Evolutionary conservation across 139 green algal genomes (phyloP), one percentile per base, ranked within the genome.

Genomic region (Chlamydomonas schloesseri): DNA sequence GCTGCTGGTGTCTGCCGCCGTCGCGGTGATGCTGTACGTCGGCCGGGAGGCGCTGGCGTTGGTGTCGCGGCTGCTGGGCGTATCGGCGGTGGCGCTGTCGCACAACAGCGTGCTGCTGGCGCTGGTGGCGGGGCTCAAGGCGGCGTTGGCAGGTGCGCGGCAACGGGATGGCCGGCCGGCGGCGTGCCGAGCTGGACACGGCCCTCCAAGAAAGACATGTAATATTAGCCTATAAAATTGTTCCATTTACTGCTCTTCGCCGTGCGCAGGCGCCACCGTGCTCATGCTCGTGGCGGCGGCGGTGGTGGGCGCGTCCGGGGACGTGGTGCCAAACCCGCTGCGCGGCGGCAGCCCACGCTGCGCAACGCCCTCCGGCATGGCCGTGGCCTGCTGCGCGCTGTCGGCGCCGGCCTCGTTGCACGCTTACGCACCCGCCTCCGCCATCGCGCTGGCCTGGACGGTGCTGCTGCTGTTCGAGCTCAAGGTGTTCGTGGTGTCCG

Each of bases 381-480:
- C 26, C 42, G 78, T 84, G 29, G 33, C 62, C 6, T 84, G 78
- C 65, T 84, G 78, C 65, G 42, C 78, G 29, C 47, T 74, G 14
- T 65, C 78, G 37, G 64, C 78, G 64, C 47, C 64, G 14, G 64
- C 62, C 29, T 29, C 64, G 15, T 37, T 84, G 60, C 78, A 65
- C 78, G 78, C 78, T 64, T 74, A 65, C 37, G 42, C 65, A 65
- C 78, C 78, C 26, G 46, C 46, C 4, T 65, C 65, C 17, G n/a
- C 28, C 64, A 3, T 65, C 10, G 50, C 42, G 2, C 78, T 84
- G 64, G 64, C 37, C 6, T 84, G 78, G 78, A 84, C 78, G 6
- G 29, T 84, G 64, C 64, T 74, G 42, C 78, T 84, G 62, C 29
- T 84, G 64, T 84, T 74, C 6, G 78, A 84, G 78, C 42, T 84